Percentiles rank a stretch among this genome's conserved stretches.
These are phyloP conservation scores for Eucalyptus virginea DNA, from an alignment of 345 rosid species.

Conservation along the genomic window DNA sequence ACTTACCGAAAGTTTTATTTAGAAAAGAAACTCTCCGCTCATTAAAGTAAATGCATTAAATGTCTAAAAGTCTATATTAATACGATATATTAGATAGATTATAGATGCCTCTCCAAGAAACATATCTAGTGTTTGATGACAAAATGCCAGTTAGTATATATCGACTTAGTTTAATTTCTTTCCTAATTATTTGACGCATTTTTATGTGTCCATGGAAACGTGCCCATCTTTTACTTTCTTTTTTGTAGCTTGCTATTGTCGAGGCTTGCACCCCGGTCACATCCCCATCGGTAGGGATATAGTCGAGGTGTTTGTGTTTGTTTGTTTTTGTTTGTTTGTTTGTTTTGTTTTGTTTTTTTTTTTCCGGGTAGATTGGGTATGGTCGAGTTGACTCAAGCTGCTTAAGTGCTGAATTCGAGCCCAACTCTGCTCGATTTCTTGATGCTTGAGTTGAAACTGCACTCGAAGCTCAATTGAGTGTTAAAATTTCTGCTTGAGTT, in stretches of 20 bases:
- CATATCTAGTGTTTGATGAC: background rate
- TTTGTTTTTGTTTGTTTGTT: too few species aligned
- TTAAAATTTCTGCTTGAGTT: background rate
- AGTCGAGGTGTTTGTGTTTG: background rate
- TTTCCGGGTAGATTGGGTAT: too few species aligned
- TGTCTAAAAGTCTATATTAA: background rate
- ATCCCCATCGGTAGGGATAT: background rate
- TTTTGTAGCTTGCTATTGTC: background rate
- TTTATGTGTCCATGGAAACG: background rate
- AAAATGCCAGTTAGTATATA: background rate
- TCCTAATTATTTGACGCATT: background rate
- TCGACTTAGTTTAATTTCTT: background rate
- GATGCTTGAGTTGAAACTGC: background rate
- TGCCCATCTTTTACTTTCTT: background rate
- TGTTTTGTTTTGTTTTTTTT: too few species aligned
- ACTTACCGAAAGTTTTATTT: background rate
- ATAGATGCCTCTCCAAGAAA: background rate
- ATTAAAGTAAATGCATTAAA: background rate
- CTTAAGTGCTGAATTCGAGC: background rate
- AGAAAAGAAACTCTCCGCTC: background rate
- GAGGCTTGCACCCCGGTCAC: background rate
- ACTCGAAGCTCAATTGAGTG: background rate
- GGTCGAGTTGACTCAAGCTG: background rate
- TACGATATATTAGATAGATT: background rate
- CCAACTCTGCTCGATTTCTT: background rate